Base-by-base conservation (phyloP, 192 early-diverging fungal genomes). In the Coemansia sp. region DNA sequence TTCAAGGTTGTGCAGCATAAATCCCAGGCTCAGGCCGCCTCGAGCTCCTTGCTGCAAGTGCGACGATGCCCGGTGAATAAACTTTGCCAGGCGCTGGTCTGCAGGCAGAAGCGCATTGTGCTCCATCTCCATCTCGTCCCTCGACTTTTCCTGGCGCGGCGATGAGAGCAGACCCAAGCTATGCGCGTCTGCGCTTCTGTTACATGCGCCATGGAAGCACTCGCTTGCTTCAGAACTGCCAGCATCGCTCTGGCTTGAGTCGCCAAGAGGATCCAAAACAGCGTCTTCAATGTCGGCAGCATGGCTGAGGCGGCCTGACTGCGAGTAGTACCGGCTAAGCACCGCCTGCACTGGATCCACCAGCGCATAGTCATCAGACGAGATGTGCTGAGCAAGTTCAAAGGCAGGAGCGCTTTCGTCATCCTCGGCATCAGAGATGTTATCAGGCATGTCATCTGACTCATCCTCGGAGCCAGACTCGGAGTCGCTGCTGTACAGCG, bases 31-130 rank as follows among this genome's bases (percentile, higher is more conserved):
- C 26, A 77, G 60, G 2, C 69, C 64, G 5, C 69, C 56, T 26
- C 75, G 75, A 18, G 69, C 75, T 3, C 75, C 68, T 47, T 77
- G 75, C 57, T 62, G 68, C 53, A 77, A 45, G 39, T 77, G 75
- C 21, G 75, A 77, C 39, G 75, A 67, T 7, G 75, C 75, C 8
- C 75, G 63, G 44, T 47, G 62, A 15, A 77, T 53, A 47, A 77
- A 77, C 51, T 77, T 77, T 62, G 75, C 75, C 21, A 77, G 66
- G 17, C 75, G 75, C 69, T 77, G 75, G 53, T 67, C 64, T 0
- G 69, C 64, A 4, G 75, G 68, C 34, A 77, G 57, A 40, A 37
- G 52, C 8, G 68, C 69, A 38, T 67, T 71, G 37, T 38, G 52
- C 47, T 77, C 75, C 64, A 70, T 40, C 42, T 77, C 74, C 17